Evolutionary conservation across 1,284 basidiomycete genomes (phyloP).

Genomic region (Ustilago sp.): DNA sequence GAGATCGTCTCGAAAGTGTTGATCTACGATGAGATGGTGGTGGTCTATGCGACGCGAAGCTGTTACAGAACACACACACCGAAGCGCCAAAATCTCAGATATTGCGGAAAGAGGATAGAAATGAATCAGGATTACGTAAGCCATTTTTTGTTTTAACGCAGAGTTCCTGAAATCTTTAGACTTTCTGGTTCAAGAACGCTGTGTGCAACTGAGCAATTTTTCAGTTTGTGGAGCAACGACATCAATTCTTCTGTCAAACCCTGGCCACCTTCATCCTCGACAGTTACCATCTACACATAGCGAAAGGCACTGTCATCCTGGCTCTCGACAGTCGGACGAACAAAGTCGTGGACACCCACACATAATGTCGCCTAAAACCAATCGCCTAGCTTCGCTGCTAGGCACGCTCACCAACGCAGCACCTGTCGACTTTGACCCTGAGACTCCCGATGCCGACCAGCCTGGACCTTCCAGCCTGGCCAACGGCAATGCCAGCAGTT

Average conservation of each 20-base stretch:
- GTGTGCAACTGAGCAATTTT: conserved; percentile 14
- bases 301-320: not conserved
- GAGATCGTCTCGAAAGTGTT: not conserved
- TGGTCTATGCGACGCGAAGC: conserved; percentile 37
- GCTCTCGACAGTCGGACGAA: not conserved
- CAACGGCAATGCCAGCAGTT: conserved; percentile 12
- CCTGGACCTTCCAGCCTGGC: conserved; percentile 19
- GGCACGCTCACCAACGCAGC: conserved; percentile 47
- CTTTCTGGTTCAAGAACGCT: conserved; percentile 6
- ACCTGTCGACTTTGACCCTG: conserved; percentile 49
- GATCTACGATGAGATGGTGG: not conserved
- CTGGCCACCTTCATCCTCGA: not conserved
- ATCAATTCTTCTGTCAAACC: conserved; percentile 5
- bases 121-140: conserved; percentile 43
- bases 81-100: not conserved
- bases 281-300: not conserved
- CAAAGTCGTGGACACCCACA: not conserved
- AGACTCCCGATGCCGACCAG: conserved; percentile 39
- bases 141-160: conserved; percentile 9
- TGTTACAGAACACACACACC: not conserved
- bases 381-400: conserved; percentile 33
- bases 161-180: conserved; percentile 11
- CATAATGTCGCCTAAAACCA: conserved; percentile 35
- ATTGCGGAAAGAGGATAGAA: not conserved
- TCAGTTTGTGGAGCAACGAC: conserved; percentile 18